Conservation (phyloP, 495 filamentous ascomycete genomes). For the Terfezia claveryi region DNA sequence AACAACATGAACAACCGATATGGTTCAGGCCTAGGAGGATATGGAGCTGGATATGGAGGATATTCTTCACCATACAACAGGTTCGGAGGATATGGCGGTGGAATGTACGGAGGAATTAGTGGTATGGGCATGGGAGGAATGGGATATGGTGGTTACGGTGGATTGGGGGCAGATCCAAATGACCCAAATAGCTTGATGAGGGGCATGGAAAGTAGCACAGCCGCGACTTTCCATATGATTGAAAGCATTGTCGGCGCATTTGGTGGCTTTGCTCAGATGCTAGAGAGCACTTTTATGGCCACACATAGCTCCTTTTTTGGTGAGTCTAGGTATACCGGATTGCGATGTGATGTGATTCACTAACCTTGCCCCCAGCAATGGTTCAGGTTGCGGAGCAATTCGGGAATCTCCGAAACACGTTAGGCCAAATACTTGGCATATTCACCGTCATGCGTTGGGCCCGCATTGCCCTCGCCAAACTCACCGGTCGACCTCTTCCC, state of each 20-base stretch:
- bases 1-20: no score
- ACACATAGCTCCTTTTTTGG: constrained; percentile 97
- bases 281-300: constrained; percentile 99
- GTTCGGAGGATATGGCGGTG: constrained; percentile 17
- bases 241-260: constrained; percentile 98
- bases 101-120: constrained; percentile 15
- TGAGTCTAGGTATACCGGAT: constrained; percentile 26
- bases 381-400: constrained; percentile 96
- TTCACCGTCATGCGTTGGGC: constrained; percentile 92
- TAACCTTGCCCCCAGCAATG: constrained; percentile 43
- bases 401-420: constrained; percentile 73
- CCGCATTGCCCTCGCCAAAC: constrained; percentile 66
- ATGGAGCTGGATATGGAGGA: neutral
- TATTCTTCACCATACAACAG: neutral
- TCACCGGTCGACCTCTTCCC: constrained; percentile 83
- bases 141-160: constrained; percentile 28
- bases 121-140: constrained; percentile 24
- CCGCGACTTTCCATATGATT: constrained; percentile 96
- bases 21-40: no score
- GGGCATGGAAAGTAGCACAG: constrained; percentile 73
- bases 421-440: constrained; percentile 85
- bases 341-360: neutral
- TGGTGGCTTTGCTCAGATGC: constrained; percentile 95
- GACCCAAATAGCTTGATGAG: constrained; percentile 83
- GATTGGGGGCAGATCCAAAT: constrained; percentile 41